Conservation (phyloP, 2,329 filamentous ascomycete species). For the Clonostachys rhizophaga region DNA sequence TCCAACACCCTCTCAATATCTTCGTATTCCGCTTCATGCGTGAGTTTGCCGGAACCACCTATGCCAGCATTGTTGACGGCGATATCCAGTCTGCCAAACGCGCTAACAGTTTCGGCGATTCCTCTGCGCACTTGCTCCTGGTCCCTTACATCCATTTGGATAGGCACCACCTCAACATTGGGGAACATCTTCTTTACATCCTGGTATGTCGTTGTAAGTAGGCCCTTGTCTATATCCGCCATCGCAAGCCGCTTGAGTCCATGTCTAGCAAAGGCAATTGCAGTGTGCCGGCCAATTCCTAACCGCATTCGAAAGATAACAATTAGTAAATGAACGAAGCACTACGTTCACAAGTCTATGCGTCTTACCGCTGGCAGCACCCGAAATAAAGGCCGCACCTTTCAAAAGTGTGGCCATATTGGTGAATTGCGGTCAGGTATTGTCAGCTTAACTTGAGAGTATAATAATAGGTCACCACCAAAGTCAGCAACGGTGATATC, state of each 20-base stretch:
- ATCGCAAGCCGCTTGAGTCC: constrained; percentile 40
- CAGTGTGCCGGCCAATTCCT: constrained; percentile 44
- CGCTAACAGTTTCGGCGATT: constrained; percentile 29
- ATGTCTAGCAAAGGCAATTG: constrained; percentile 39
- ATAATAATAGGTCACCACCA: too few relatives aligned
- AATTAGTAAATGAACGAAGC: background rate
- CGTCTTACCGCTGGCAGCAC: constrained; percentile 4
- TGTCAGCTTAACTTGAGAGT: too few relatives aligned
- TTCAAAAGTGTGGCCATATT: constrained; percentile 1
- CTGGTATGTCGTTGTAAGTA: constrained; percentile 20
- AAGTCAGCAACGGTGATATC: too few relatives aligned
- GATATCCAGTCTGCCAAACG: constrained; percentile 49
- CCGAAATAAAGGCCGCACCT: constrained; percentile 6
- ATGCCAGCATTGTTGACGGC: constrained; percentile 53
- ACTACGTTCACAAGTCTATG: too few relatives aligned
- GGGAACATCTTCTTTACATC: constrained; percentile 29
- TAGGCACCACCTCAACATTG: constrained; percentile 27
- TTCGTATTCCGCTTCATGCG: constrained; percentile 36
- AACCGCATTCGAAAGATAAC: background rate
- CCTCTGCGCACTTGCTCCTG: constrained; percentile 33
- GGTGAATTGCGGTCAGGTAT: background rate
- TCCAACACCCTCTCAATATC: constrained; percentile 46
- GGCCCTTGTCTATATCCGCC: constrained; percentile 33
- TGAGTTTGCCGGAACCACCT: constrained; percentile 29
- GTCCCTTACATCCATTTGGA: constrained; percentile 40